Conservation (phyloP, 2,329 filamentous ascomycete species). For the Aspergillus ustus region DNA sequence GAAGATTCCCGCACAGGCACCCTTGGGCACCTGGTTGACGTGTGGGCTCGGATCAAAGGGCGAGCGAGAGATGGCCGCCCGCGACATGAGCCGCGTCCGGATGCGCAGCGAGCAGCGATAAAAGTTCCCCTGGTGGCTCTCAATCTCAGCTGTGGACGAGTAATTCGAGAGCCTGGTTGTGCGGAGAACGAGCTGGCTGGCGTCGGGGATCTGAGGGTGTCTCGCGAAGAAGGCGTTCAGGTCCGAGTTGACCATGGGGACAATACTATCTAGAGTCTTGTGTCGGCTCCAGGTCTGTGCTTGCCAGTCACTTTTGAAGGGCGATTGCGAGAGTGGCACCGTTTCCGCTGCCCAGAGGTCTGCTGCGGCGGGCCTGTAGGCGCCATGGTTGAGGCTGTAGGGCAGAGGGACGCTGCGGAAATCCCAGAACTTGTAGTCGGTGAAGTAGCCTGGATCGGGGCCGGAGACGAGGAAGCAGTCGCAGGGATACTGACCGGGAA, state of each 20-base stretch:
- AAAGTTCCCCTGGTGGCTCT: conserved; percentile 50
- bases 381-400: background rate
- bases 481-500: conserved; percentile 26
- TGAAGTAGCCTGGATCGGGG: conserved; percentile 52
- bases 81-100: conserved; percentile 47
- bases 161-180: conserved; percentile 49
- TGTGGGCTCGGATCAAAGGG: background rate
- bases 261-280: conserved; percentile 41
- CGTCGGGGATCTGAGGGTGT: conserved; percentile 26
- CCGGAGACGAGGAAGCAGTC: conserved; percentile 54
- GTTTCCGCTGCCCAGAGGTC: conserved; percentile 22
- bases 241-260: conserved; percentile 51
- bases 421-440: conserved; percentile 58
- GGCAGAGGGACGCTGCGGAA: conserved; percentile 50
- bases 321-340: conserved; percentile 37
- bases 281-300: conserved; percentile 53
- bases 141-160: conserved; percentile 56
- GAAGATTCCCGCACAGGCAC: conserved; percentile 58
- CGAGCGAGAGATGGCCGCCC: background rate
- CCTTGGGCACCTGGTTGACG: conserved; percentile 29
- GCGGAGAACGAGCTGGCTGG: conserved; percentile 53
- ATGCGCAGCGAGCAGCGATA: conserved; percentile 55
- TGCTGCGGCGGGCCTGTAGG: conserved; percentile 1
- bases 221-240: conserved; percentile 53
- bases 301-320: conserved; percentile 45